Evolutionary conservation across 495 filamentous ascomycete species (phyloP), one percentile per base, ranked within the genome.

Genomic region (Podospora appendiculata): DNA sequence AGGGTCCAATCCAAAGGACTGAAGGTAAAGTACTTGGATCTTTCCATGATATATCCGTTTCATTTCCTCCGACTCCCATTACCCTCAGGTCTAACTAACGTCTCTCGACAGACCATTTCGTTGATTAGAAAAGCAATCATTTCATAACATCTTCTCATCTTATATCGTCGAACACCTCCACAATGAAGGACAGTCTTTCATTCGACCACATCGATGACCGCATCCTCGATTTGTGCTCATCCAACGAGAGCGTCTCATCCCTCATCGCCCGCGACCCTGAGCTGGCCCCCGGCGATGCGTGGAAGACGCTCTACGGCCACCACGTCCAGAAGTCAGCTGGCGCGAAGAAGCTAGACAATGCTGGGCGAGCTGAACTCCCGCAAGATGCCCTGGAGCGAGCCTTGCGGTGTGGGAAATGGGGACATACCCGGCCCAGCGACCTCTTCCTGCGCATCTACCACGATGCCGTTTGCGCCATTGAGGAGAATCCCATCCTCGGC

Each of bases 371-470:
- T 6, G 17, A 32, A 1, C 36, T 68, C 5, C 51, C 64, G 2
- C 35, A 62, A 4, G 66, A 78, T 38, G 74, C 79, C 42, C 61
- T 86, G 14, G 61, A 77, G 39, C 73, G 64, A 45, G 81, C 83
- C 6, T 58, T 65, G 1, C 59, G 69, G 55, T 89, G 85, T 62
- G 87, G 86, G 41, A 81, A 79, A 46, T 91, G 86, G 80, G 87
- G 84, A 1, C 62, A 74, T 5, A 68, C 76, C 6, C 58, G 75
- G 49, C 86, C 86, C 0, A 85, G 84, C 57, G 74, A 83, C 41
- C 66, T 90, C 8, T 90, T 90, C 58, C 67, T 88, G 14, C 70
- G 71, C 62, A 42, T 85, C 3, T 89, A 82, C 56, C 77, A 85
- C 53, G 84, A 88, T 72, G 80, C 79, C 0, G 57, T 90, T 1